phyloP scores from a whole-genome alignment of 164 flowering plant species.

The Macadamia tetraphylla region DNA sequence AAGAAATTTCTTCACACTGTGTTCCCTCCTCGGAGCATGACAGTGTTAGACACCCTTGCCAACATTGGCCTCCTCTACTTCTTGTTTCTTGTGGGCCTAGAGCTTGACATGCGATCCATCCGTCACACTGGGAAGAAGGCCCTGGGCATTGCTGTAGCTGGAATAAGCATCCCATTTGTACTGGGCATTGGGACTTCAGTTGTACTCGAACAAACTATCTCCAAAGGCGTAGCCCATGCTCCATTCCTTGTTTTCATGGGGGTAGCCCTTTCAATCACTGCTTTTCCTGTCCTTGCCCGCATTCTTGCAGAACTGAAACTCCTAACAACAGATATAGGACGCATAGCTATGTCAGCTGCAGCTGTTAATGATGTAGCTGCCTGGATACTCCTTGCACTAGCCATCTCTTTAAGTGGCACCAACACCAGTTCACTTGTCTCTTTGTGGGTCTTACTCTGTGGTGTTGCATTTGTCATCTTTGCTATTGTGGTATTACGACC shows the following conservation, averaged over 20 bases:
- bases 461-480: constrained; percentile 13
- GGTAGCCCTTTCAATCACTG: constrained; percentile 31
- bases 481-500: constrained; percentile 14
- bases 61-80: constrained; percentile 28
- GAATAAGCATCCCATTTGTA: constrained; percentile 22
- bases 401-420: constrained; percentile 24
- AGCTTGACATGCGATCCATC: constrained; percentile 21
- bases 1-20: constrained; percentile 18
- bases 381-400: constrained; percentile 32
- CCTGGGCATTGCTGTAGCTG: constrained; percentile 21
- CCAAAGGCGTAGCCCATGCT: constrained; percentile 10
- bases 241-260: constrained; percentile 35
- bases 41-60: constrained; percentile 30
- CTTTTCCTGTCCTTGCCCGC: constrained; percentile 35
- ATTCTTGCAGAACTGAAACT: constrained; percentile 32
- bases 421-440: constrained; percentile 16
- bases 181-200: constrained; percentile 24
- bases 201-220: constrained; percentile 19
- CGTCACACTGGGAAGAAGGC: constrained; percentile 25
- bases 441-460: constrained; percentile 22
- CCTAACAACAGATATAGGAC: constrained; percentile 30
- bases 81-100: constrained; percentile 29
- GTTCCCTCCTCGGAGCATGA: constrained; percentile 22
- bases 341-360: constrained; percentile 33
- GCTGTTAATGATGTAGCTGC: constrained; percentile 35